Percentiles rank a stretch among this genome's conserved stretches.
Conservation (phyloP, 2,329 filamentous ascomycete species). For the Fusarium sp. region DNA sequence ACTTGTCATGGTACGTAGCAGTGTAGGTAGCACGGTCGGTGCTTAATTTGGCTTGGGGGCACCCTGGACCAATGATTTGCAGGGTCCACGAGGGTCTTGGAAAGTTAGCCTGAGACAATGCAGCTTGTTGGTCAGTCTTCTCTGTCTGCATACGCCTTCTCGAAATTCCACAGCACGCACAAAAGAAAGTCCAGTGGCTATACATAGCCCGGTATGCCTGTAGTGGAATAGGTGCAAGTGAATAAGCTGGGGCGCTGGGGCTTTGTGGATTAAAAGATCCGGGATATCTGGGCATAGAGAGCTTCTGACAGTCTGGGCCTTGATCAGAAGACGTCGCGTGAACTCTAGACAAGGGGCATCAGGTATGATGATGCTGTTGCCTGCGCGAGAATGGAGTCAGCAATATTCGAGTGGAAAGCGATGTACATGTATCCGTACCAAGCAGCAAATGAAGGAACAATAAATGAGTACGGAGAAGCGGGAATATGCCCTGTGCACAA, state of each 20-base stretch:
- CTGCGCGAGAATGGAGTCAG: slow-evolving; percentile 38
- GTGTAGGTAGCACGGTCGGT: slow-evolving; percentile 31
- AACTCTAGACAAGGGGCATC: slow-evolving; percentile 37
- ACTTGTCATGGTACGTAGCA: slow-evolving; percentile 27
- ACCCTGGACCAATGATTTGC: slow-evolving; percentile 39
- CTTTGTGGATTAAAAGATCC: slow-evolving; percentile 36
- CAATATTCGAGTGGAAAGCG: slow-evolving; percentile 24
- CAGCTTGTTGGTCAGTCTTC: slow-evolving; percentile 7
- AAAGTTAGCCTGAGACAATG: slow-evolving; percentile 22
- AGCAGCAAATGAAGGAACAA: slow-evolving; percentile 6
- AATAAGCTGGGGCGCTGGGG: slow-evolving; percentile 28
- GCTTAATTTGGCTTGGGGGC: slow-evolving; percentile 39
- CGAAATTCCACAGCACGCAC: slow-evolving; percentile 7
- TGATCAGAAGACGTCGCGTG: slow-evolving; percentile 41
- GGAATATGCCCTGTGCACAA: not conserved
- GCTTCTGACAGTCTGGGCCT: slow-evolving; percentile 40
- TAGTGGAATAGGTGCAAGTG: slow-evolving; percentile 10
- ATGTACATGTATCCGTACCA: not conserved
- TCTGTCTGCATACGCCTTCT: slow-evolving; percentile 14
- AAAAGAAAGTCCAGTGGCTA: slow-evolving; percentile 24
- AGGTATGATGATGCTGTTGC: slow-evolving; percentile 43
- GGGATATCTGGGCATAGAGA: slow-evolving; percentile 25
- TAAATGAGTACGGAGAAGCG: not conserved
- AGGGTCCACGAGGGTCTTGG: slow-evolving; percentile 38
- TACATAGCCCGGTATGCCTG: slow-evolving; percentile 13